Conservation (phyloP, 352 stramenopile genomes). For the Hyaloperonospora arabidopsidis region DNA sequence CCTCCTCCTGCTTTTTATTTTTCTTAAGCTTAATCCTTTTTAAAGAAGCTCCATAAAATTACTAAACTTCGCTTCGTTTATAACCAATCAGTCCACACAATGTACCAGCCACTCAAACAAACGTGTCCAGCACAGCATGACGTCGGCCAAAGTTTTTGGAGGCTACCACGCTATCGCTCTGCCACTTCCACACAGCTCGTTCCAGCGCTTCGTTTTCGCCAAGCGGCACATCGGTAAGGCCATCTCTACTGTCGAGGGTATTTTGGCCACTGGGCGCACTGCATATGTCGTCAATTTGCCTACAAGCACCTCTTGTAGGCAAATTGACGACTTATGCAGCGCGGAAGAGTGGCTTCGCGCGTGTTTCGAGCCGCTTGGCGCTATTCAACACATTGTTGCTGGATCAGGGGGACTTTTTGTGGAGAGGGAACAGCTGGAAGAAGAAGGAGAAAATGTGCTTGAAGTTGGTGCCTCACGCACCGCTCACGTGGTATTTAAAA, state of each 20-base stretch:
- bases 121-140: constrained; percentile 1
- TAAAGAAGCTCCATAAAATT: no score
- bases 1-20: no score
- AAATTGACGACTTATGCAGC: no score
- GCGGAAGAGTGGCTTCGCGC: constrained; percentile 50
- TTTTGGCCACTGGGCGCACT: constrained; percentile 52
- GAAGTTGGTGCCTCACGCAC: constrained; percentile 31
- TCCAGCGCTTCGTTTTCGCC: constrained; percentile 65
- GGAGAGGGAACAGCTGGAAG: background rate
- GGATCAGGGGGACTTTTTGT: constrained; percentile 10
- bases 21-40: no score
- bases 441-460: constrained; percentile 10
- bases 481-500: constrained; percentile 73
- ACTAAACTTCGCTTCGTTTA: no score
- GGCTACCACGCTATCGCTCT: constrained; percentile 74
- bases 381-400: constrained; percentile 54
- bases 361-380: constrained; percentile 40
- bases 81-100: background rate
- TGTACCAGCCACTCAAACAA: no score
- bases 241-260: constrained; percentile 24
- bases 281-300: constrained; percentile 76
- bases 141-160: constrained; percentile 20
- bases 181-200: constrained; percentile 48
- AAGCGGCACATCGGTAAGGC: constrained; percentile 63
- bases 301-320: constrained; percentile 17